Conservation (phyloP, 2,329 filamentous ascomycete genomes). For the Aspergillus spinulosporus region DNA sequence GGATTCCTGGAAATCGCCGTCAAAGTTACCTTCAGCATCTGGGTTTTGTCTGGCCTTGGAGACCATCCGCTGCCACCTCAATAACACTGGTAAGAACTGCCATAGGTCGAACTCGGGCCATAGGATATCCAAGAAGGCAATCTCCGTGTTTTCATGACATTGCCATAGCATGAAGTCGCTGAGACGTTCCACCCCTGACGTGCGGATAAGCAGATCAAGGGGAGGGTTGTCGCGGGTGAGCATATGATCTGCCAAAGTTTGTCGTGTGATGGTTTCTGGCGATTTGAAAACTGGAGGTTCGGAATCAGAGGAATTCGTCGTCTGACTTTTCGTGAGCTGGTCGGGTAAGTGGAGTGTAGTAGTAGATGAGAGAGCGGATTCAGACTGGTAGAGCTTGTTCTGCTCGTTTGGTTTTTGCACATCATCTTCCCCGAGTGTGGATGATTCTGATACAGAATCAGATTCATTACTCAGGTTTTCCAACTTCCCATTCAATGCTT, state of each 20-base stretch:
- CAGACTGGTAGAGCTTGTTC: slow-evolving; percentile 35
- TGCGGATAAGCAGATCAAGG: slow-evolving; percentile 85
- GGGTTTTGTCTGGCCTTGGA: slow-evolving; percentile 63
- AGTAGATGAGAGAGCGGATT: slow-evolving; percentile 41
- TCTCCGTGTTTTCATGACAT: slow-evolving; percentile 85
- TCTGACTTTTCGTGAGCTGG: slow-evolving; percentile 35
- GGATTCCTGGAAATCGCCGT: slow-evolving; percentile 49
- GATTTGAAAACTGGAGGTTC: slow-evolving; percentile 58
- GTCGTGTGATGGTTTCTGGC: slow-evolving; percentile 80
- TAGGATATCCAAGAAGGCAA: slow-evolving; percentile 86
- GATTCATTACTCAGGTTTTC: slow-evolving; percentile 49
- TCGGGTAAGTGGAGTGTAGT: slow-evolving; percentile 52
- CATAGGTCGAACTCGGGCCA: slow-evolving; percentile 97
- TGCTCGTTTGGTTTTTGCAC: slow-evolving; percentile 21
- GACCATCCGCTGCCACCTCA: slow-evolving; percentile 80
- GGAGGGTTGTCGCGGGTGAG: slow-evolving; percentile 85
- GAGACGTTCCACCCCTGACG: slow-evolving; percentile 85
- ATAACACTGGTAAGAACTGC: slow-evolving; percentile 85
- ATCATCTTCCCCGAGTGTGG: slow-evolving; percentile 48
- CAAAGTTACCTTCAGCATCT: slow-evolving; percentile 57
- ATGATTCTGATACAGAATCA: slow-evolving; percentile 47
- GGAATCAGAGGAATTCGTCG: slow-evolving; percentile 33
- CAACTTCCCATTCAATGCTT: slow-evolving; percentile 44
- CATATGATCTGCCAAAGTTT: slow-evolving; percentile 80
- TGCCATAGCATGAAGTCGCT: slow-evolving; percentile 99